phyloP scores from a whole-genome alignment of 768 basidiomycete species.

The Phlegmacium glaucopus region DNA sequence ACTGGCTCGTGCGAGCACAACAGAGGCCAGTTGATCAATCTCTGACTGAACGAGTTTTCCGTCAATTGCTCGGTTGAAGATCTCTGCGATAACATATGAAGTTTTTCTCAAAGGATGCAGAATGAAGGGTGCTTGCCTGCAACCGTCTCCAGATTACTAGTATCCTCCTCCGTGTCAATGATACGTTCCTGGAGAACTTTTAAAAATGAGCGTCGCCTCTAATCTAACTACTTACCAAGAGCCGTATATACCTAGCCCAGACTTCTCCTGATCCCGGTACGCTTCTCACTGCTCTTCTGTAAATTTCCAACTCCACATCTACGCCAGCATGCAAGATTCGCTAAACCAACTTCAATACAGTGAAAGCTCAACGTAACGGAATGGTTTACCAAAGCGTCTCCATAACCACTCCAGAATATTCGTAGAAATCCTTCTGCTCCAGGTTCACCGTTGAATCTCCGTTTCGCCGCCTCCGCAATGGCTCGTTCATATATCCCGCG shows the following conservation, averaged over 20 bases:
- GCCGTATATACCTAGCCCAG: slow-evolving; percentile 76
- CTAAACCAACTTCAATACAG: slow-evolving; percentile 23
- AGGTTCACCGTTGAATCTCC: slow-evolving; percentile 49
- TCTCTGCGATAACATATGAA: slow-evolving; percentile 34
- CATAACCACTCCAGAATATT: slow-evolving; percentile 71
- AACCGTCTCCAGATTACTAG: slow-evolving; percentile 27
- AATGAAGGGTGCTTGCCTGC: slow-evolving; percentile 20
- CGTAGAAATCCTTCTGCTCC: slow-evolving; percentile 57
- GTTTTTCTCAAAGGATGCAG: slow-evolving; percentile 5
- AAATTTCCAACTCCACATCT: slow-evolving; percentile 38
- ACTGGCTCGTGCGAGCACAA: slow-evolving; percentile 62
- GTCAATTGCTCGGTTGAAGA: slow-evolving; percentile 54
- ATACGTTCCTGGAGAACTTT: slow-evolving; percentile 37
- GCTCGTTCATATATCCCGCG: slow-evolving; percentile 68
- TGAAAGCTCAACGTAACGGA: slow-evolving; percentile 14
- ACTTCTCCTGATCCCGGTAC: slow-evolving; percentile 74
- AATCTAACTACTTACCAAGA: slow-evolving; percentile 43
- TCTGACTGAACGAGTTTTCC: slow-evolving; percentile 54
- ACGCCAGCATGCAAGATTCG: slow-evolving; percentile 43
- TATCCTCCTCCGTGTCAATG: slow-evolving; percentile 24
- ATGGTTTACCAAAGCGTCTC: slow-evolving; percentile 56
- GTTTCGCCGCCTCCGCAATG: slow-evolving; percentile 66
- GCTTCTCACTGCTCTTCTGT: slow-evolving; percentile 64
- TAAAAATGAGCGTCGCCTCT: neutral
- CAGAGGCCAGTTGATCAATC: slow-evolving; percentile 60